Conservation (phyloP, 208 protist species). For the Acanthamoeba comandoni region DNA sequence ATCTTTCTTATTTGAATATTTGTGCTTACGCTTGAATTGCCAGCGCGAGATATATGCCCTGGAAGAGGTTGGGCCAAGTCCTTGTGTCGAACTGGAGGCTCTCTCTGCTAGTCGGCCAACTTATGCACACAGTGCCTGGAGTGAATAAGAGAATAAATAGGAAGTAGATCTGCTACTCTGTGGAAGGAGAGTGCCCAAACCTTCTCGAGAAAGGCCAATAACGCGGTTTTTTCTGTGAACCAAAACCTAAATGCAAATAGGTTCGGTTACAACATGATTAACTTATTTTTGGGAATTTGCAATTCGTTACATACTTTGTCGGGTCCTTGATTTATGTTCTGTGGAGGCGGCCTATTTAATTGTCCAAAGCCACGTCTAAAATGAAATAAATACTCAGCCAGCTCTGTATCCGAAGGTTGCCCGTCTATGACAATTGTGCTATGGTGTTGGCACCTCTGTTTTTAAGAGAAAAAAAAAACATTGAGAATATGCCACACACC, state of each 20-base stretch:
- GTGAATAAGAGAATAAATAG: background rate
- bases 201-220: conserved; percentile 55
- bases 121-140: conserved; percentile 37
- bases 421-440: conserved; percentile 16
- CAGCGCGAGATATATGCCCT: conserved; percentile 67
- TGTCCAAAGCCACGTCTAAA: conserved; percentile 53
- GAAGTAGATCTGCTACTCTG: background rate
- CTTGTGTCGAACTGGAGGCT: conserved; percentile 18
- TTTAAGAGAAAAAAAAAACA: background rate
- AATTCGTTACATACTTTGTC: conserved; percentile 8
- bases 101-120: conserved; percentile 32
- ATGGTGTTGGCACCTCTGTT: conserved; percentile 45
- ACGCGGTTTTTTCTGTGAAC: conserved; percentile 54
- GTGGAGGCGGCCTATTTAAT: conserved; percentile 33
- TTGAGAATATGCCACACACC: background rate
- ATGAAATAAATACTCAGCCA: conserved; percentile 62
- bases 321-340: conserved; percentile 24
- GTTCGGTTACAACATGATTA: background rate
- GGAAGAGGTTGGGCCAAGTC: conserved; percentile 65
- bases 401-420: background rate
- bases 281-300: background rate
- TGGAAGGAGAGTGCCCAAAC: background rate
- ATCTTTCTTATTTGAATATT: background rate
- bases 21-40: conserved; percentile 4
- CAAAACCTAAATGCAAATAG: conserved; percentile 14